A percentile compares a stretch with the other conserved stretches of the same genome.
Conservation (phyloP, 805 yeast genomes). For the Saturnispora halmiae region DNA sequence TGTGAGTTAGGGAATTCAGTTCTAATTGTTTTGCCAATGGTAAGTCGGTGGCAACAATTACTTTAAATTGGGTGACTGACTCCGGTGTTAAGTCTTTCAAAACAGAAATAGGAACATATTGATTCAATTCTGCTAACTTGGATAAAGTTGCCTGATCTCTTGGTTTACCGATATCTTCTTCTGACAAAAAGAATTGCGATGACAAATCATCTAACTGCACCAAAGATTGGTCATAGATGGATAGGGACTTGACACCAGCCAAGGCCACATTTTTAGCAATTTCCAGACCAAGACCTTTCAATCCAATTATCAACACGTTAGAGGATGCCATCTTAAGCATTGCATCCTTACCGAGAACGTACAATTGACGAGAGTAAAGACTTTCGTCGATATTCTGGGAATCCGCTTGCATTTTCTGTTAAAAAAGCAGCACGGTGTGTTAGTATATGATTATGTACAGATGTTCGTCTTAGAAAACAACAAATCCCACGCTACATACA, state of each 20-base stretch:
- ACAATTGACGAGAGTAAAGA: conserved; percentile 91
- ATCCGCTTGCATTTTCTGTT: conserved; percentile 35
- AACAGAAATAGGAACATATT: conserved; percentile 79
- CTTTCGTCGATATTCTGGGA: conserved; percentile 73
- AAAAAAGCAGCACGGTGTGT: too few relatives aligned
- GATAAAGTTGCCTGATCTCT: conserved; percentile 66
- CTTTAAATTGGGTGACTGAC: conserved; percentile 54
- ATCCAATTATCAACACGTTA: conserved; percentile 82
- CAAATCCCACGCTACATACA: neutral
- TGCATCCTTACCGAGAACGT: conserved; percentile 95
- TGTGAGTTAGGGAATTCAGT: conserved; percentile 69
- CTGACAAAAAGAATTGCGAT: conserved; percentile 75
- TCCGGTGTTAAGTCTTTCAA: conserved; percentile 46
- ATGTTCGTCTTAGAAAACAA: too few relatives aligned
- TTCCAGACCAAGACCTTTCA: conserved; percentile 90
- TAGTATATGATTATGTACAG: conserved; percentile 3
- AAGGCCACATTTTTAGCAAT: conserved; percentile 93
- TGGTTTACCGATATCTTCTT: conserved; percentile 63
- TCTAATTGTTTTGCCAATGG: conserved; percentile 65
- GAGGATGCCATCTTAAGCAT: conserved; percentile 95
- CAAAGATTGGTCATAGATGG: conserved; percentile 73
- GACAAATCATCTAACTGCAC: conserved; percentile 67
- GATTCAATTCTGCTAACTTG: conserved; percentile 72
- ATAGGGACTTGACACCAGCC: conserved; percentile 91
- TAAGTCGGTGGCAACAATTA: conserved; percentile 74